Evolutionary conservation across 2,329 filamentous ascomycete genomes (phyloP).

Genomic region (Dothistroma septosporum): DNA sequence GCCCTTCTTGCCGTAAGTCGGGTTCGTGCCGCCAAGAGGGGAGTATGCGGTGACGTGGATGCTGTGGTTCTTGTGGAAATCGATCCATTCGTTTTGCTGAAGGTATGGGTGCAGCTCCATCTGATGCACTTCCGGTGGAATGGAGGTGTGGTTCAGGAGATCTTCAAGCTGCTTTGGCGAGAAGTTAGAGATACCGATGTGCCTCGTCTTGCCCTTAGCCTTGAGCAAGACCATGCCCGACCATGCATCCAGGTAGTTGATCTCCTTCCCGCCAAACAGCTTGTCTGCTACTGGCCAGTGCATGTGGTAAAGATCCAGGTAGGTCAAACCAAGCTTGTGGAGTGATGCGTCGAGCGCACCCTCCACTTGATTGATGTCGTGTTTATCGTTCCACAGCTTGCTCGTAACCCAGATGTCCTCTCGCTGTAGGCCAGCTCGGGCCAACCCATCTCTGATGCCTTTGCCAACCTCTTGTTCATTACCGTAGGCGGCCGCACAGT

Average conservation of each 20-base stretch:
- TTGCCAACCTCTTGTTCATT: constrained; percentile 45
- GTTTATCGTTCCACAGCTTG: constrained; percentile 40
- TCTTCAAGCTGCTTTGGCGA: constrained; percentile 26
- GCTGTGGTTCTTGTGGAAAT: constrained; percentile 22
- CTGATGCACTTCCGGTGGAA: constrained; percentile 29
- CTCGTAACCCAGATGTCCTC: constrained; percentile 39
- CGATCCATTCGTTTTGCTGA: constrained; percentile 24
- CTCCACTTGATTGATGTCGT: constrained; percentile 30
- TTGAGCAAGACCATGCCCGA: constrained; percentile 28
- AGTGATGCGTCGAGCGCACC: constrained; percentile 38
- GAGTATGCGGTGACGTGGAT: constrained; percentile 31
- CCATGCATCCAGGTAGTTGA: constrained; percentile 30
- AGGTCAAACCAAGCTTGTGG: constrained; percentile 37
- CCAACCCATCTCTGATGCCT: constrained; percentile 38
- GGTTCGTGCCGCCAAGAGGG: constrained; percentile 34
- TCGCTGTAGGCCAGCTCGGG: constrained; percentile 31
- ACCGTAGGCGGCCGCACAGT: constrained; percentile 44
- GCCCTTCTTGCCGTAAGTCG: constrained; percentile 38
- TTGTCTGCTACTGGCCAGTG: constrained; percentile 40
- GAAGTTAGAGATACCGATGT: constrained; percentile 35
- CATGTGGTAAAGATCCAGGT: constrained; percentile 46
- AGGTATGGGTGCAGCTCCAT: constrained; percentile 33
- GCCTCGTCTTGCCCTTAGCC: constrained; percentile 26
- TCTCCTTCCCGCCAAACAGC: constrained; percentile 21
- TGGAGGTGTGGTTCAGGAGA: constrained; percentile 25